A percentile compares a stretch with the other conserved stretches of the same genome.
phyloP scores from a whole-genome alignment of 2,329 filamentous ascomycete genomes.

The Alternaria viburni region DNA sequence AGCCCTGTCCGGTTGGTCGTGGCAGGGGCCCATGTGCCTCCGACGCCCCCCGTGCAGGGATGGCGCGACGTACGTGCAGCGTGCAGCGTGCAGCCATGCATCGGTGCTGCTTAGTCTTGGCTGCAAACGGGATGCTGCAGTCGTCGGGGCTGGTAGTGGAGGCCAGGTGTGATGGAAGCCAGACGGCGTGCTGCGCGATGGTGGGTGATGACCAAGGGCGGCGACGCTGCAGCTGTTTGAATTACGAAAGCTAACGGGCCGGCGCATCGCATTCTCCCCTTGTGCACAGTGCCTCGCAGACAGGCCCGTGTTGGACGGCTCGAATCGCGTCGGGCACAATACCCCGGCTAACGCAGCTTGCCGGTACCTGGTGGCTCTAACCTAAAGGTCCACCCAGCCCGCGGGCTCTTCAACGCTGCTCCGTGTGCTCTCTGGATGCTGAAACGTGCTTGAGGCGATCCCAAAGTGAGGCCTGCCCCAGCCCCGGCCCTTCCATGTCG shows the following conservation, averaged over 20 bases:
- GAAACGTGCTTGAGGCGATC: conserved; percentile 50
- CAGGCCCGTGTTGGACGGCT: conserved; percentile 25
- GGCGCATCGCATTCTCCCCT: conserved; percentile 9
- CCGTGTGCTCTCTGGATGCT: conserved; percentile 43
- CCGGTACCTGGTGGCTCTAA: conserved; percentile 34
- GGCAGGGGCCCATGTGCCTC: conserved; percentile 22
- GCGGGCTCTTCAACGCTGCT: conserved; percentile 31
- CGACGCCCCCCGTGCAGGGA: conserved; percentile 22
- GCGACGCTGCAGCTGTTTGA: conserved; percentile 8
- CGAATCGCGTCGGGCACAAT: conserved; percentile 29
- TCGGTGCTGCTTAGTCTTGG: conserved; percentile 20
- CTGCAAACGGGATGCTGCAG: conserved; percentile 26
- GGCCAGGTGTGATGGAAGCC: conserved; percentile 1
- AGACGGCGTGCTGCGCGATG: neutral
- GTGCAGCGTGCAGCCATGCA: conserved; percentile 20
- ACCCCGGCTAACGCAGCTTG: conserved; percentile 31
- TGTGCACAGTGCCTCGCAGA: conserved; percentile 16
- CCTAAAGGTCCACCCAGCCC: conserved; percentile 35
- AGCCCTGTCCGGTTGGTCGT: conserved; percentile 20
- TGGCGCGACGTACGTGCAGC: conserved; percentile 25
- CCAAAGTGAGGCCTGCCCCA: conserved; percentile 39
- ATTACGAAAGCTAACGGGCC: conserved; percentile 11
- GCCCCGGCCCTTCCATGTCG: conserved; percentile 44
- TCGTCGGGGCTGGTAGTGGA: conserved; percentile 3
- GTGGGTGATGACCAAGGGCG: neutral